Conservation (phyloP, 176 grass and related monocot genomes). For the bread wheat (Triticum aestivum) region DNA sequence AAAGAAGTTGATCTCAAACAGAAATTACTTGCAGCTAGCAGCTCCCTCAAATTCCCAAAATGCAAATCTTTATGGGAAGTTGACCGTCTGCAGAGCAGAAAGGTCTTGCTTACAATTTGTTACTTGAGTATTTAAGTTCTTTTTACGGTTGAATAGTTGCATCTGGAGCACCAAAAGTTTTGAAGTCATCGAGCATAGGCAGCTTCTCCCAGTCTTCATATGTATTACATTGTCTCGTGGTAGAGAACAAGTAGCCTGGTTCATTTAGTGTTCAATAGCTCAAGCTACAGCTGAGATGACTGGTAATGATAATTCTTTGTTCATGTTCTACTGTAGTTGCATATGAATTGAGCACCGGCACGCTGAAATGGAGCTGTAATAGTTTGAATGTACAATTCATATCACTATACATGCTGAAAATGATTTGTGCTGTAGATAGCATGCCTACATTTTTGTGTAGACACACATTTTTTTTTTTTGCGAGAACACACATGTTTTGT, state of each 20-base stretch:
- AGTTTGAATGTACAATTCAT: neutral
- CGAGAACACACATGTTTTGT: neutral
- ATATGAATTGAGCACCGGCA: neutral
- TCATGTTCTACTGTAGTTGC: neutral
- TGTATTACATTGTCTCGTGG: neutral
- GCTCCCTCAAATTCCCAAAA: slow-evolving; percentile 15
- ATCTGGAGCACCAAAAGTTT: neutral
- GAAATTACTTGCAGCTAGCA: slow-evolving; percentile 12
- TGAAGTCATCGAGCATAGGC: neutral
- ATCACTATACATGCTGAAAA: neutral
- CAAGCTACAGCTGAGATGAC: neutral
- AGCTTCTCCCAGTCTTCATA: neutral
- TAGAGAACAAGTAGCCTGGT: neutral
- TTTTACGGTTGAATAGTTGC: neutral
- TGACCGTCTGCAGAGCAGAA: slow-evolving; percentile 43
- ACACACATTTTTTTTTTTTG: neutral
- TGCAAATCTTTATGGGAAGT: neutral
- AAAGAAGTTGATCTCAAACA: slow-evolving; percentile 19
- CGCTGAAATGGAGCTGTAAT: neutral
- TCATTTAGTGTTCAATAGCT: neutral
- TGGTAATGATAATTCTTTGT: neutral
- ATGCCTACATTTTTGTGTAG: neutral
- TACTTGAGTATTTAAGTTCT: neutral
- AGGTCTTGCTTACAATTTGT: slow-evolving; percentile 23
- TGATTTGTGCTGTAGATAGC: neutral